Conservation (phyloP, 148 eudicot genomes). For the Oxyria digyna region DNA sequence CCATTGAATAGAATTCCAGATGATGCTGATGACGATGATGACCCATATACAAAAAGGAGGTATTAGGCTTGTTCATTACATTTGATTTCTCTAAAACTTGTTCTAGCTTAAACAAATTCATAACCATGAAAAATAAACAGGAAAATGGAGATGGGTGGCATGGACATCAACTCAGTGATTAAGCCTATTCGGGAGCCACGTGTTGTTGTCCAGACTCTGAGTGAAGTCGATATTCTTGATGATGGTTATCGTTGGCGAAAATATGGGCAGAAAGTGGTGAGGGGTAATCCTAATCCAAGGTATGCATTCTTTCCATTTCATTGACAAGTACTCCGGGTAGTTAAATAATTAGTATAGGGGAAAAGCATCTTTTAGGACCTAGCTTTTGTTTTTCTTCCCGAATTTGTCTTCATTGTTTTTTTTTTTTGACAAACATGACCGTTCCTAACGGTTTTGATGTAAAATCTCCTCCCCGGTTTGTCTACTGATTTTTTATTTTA, state of each 20-base stretch:
- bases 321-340: not conserved
- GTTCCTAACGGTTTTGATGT: too few species aligned
- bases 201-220: constrained; percentile 86
- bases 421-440: too few species aligned
- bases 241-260: constrained; percentile 98
- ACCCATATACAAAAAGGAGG: constrained; percentile 74
- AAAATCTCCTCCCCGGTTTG: too few species aligned
- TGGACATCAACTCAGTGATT: constrained; percentile 69
- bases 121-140: constrained; percentile 26
- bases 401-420: too few species aligned
- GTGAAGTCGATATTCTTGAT: constrained; percentile 95
- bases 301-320: constrained; percentile 15
- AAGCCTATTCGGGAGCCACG: constrained; percentile 97
- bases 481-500: too few species aligned
- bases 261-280: constrained; percentile 97
- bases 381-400: not conserved
- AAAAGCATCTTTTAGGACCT: too few species aligned
- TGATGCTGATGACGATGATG: constrained; percentile 62
- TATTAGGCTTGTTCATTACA: constrained; percentile 9
- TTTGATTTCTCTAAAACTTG: not conserved
- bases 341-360: too few species aligned
- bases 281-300: constrained; percentile 98
- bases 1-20: constrained; percentile 35
- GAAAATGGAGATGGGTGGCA: constrained; percentile 59
- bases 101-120: constrained; percentile 2